Percentiles rank a stretch among this genome's conserved stretches.
These are phyloP conservation scores for Clarireedia monteithiana DNA, from an alignment of 2,329 filamentous ascomycete genomes.

Conservation along the genomic window DNA sequence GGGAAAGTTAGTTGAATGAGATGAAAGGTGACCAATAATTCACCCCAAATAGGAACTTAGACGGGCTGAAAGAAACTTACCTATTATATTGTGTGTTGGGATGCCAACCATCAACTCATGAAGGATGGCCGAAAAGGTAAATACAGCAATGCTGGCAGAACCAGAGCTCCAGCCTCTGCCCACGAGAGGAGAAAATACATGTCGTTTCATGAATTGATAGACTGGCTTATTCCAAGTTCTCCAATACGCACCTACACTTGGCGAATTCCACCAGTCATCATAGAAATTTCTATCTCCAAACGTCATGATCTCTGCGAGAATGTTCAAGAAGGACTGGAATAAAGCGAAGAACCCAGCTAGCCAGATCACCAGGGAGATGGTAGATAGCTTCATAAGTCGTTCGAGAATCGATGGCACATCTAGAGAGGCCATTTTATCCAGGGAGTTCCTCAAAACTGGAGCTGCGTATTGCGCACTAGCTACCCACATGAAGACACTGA, in stretches of 20 bases:
- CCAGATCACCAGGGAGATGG: slow-evolving; percentile 94
- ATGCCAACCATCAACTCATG: slow-evolving; percentile 91
- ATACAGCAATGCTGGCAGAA: slow-evolving; percentile 71
- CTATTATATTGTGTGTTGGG: slow-evolving; percentile 88
- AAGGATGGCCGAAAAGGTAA: slow-evolving; percentile 78
- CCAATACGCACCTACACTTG: slow-evolving; percentile 83
- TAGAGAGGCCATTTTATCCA: slow-evolving; percentile 76
- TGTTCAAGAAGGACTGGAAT: slow-evolving; percentile 90
- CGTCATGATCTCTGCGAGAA: slow-evolving; percentile 77
- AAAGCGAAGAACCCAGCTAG: slow-evolving; percentile 94
- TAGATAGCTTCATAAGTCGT: slow-evolving; percentile 87
- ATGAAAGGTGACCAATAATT: not conserved
- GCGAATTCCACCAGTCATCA: slow-evolving; percentile 95
- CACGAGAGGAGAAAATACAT: slow-evolving; percentile 83
- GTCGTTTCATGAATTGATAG: slow-evolving; percentile 91
- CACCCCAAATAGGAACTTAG: not conserved
- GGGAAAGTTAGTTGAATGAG: slow-evolving; percentile 18
- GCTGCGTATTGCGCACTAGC: slow-evolving; percentile 90
- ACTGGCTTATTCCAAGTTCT: slow-evolving; percentile 97
- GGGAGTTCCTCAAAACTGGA: slow-evolving; percentile 80
- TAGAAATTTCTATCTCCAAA: slow-evolving; percentile 96
- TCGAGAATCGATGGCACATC: slow-evolving; percentile 79
- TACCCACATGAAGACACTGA: slow-evolving; percentile 91
- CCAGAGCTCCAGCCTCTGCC: slow-evolving; percentile 70
- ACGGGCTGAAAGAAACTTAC: slow-evolving; percentile 37